Evolutionary conservation across 495 filamentous ascomycete genomes (phyloP), one percentile per base, ranked within the genome.

Genomic region (Podospora bellae-mahoneyi): DNA sequence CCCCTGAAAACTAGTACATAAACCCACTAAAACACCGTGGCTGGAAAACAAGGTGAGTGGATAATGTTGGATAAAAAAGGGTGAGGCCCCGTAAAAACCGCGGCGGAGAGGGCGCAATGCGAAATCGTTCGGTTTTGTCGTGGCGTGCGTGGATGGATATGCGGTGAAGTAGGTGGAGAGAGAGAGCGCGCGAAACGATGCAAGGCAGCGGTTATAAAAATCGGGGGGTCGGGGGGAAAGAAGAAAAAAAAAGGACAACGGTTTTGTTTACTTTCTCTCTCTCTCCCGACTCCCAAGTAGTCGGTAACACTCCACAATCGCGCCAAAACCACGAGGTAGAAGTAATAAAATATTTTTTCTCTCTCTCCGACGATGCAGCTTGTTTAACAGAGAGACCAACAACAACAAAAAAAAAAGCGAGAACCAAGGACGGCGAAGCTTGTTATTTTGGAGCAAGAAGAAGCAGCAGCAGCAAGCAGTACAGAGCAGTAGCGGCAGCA

Each of bases 251-350:
- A 23, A 23, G 23, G 23, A 23, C 23, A 23, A 2, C 23, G 23
- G 23, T 23, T 58, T 58, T 58, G 55, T 58, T 58, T 58, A 58
- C 55, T 58, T 58, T 58, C 55, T 26, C n/a, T 48, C 39, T 4
- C 30, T 32, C 30, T 32, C 30, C 23, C 23, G 23, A 23, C 23
- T 32, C 30, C 54, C 54, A 18, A 6, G 10, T 0, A 56, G 54
- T 56, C 10, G 54, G 19, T 20, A 18, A 3, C 54, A 18, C n/a
- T 26, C 23, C 55, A 19, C 55, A 58, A 58, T n/a, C n/a, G 23
- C 20, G 18, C 4, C 30, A 26, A 58, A 58, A 58, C 55, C 23
- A 48, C 39, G n/a, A 9, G 9, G 9, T n/a, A 19, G 23, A 26
- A 48, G 30, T 32, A 1, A 32, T 4, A 32, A 32, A 32, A 32